phyloP scores from a whole-genome alignment of 2,329 filamentous ascomycete genomes.

The Neofusicoccum ribis region DNA sequence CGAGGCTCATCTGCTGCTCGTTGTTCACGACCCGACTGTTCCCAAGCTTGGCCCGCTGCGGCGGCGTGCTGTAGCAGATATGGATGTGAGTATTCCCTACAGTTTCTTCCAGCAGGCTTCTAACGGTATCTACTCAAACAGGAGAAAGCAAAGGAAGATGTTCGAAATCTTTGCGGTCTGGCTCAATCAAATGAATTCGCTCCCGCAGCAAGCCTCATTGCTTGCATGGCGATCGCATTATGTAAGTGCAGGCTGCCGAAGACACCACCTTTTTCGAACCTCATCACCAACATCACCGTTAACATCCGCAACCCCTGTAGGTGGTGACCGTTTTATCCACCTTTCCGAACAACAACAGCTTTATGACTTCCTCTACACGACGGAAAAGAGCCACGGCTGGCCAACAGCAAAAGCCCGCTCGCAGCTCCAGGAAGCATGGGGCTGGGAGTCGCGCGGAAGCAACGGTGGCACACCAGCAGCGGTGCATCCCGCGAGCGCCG shows the following conservation, averaged over 20 bases:
- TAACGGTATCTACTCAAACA: neutral
- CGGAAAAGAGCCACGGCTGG: slow-evolving; percentile 8
- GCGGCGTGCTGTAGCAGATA: slow-evolving; percentile 32
- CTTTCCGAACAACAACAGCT: neutral
- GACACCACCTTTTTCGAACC: too few species aligned
- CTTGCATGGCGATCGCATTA: slow-evolving; percentile 38
- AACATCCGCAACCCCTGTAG: neutral
- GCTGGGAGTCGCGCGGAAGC: neutral
- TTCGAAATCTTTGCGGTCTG: slow-evolving; percentile 37
- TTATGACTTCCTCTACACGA: neutral
- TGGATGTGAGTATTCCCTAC: slow-evolving; percentile 28
- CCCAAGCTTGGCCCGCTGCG: slow-evolving; percentile 37
- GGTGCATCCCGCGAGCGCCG: neutral
- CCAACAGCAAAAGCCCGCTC: neutral
- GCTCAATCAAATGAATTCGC: slow-evolving; percentile 35
- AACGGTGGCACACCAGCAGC: neutral
- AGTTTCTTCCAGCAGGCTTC: neutral
- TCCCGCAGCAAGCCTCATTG: slow-evolving; percentile 38
- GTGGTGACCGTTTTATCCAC: slow-evolving; percentile 16
- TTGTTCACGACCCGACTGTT: slow-evolving; percentile 39
- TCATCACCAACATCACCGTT: too few species aligned
- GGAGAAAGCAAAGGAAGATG: slow-evolving; percentile 19
- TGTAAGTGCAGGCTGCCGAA: slow-evolving; percentile 24
- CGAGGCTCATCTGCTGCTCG: slow-evolving; percentile 36
- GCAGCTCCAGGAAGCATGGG: slow-evolving; percentile 10